Conservation (phyloP, 2,329 filamentous ascomycete species). For the Ophiosphaerella korrae region DNA sequence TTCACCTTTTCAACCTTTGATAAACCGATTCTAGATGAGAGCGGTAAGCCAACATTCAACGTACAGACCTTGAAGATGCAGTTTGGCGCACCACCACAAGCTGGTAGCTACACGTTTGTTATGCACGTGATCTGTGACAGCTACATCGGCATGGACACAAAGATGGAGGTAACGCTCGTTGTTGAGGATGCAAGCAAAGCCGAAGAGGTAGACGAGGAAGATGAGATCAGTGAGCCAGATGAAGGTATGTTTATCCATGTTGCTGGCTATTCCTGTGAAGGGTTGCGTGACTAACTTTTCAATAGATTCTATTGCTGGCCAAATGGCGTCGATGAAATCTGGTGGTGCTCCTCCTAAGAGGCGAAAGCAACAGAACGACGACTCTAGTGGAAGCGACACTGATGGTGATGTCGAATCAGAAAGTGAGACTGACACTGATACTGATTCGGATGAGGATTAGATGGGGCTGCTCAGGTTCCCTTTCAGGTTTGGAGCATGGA, state of each 20-base stretch:
- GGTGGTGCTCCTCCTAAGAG: constrained; percentile 62
- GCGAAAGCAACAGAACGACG: constrained; percentile 62
- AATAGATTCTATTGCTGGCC: constrained; percentile 83
- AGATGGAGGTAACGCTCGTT: constrained; percentile 84
- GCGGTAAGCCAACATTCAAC: constrained; percentile 87
- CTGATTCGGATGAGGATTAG: constrained; percentile 50
- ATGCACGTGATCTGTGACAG: constrained; percentile 94
- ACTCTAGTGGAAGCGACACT: constrained; percentile 67
- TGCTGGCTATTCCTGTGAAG: neutral
- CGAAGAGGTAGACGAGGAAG: constrained; percentile 77
- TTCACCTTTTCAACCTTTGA: constrained; percentile 96
- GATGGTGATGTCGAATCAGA: constrained; percentile 64
- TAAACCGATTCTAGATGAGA: constrained; percentile 79
- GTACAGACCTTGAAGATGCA: constrained; percentile 97
- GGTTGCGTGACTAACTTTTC: constrained; percentile 27
- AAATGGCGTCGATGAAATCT: constrained; percentile 86
- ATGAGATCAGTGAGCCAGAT: constrained; percentile 96
- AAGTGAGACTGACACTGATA: constrained; percentile 56
- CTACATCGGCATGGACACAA: constrained; percentile 92
- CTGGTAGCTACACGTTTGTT: constrained; percentile 91
- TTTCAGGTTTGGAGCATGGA: constrained; percentile 1
- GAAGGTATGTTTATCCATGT: constrained; percentile 71
- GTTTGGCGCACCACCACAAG: constrained; percentile 91
- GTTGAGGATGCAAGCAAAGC: constrained; percentile 91
- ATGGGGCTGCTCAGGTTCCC: neutral